These are phyloP conservation scores for Euphorbia peplus DNA, from an alignment of 345 rosid species.

Conservation along the genomic window DNA sequence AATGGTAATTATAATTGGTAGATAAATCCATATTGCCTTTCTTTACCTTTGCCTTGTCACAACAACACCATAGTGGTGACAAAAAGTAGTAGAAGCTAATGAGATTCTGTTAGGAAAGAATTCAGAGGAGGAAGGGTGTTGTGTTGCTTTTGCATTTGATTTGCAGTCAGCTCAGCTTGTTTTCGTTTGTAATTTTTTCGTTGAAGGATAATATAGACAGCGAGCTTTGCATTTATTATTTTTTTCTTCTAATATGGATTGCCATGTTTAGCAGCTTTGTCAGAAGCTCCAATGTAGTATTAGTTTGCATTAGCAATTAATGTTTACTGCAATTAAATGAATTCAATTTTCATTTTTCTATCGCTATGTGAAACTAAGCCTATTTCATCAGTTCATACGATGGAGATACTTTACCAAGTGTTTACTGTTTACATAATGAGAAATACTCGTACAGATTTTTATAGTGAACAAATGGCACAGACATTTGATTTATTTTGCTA, in stretches of 20 bases:
- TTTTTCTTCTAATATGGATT: neutral
- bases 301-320: neutral
- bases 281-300: neutral
- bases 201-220: conserved; percentile 17
- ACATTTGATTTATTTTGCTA: too few species aligned
- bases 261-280: neutral
- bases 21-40: conserved; percentile 8
- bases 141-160: conserved; percentile 10
- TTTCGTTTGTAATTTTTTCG: neutral
- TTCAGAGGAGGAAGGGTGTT: conserved; percentile 8
- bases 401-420: too few species aligned
- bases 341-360: too few species aligned
- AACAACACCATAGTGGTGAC: neutral
- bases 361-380: too few species aligned
- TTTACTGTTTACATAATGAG: too few species aligned
- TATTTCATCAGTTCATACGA: too few species aligned
- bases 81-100: conserved; percentile 7
- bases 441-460: too few species aligned
- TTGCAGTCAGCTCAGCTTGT: neutral
- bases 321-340: neutral
- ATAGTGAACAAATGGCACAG: too few species aligned
- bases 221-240: conserved; percentile 5
- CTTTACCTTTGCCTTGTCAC: neutral
- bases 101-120: conserved; percentile 5
- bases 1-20: conserved; percentile 4